Conservation (phyloP, 768 basidiomycete genomes). For the Podaxis rugospora region DNA sequence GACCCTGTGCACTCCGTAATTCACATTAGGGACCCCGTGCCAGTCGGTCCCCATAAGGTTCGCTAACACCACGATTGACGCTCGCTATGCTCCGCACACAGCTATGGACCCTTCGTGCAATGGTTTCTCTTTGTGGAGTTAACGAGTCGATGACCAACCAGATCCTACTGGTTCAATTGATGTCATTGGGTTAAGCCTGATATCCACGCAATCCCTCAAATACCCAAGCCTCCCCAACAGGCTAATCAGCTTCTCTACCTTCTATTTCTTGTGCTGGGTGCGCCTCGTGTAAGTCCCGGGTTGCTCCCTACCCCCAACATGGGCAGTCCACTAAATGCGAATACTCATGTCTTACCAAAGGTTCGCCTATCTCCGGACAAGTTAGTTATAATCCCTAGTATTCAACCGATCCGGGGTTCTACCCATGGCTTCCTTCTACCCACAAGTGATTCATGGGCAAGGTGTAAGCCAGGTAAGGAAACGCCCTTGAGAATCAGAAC, state of each 20-base stretch:
- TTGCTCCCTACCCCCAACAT: background rate
- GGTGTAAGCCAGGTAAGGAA: conserved; percentile 38
- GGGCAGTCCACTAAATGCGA: background rate
- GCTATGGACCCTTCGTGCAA: background rate
- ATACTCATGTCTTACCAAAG: background rate
- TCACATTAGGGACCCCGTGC: background rate
- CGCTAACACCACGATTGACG: background rate
- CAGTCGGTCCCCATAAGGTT: background rate
- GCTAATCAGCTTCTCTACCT: background rate
- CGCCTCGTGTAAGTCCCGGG: background rate
- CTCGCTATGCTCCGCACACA: background rate
- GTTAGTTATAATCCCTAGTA: background rate
- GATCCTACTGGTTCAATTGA: background rate
- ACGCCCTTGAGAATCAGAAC: background rate
- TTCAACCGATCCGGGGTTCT: background rate
- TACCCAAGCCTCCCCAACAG: background rate
- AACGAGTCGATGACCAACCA: background rate
- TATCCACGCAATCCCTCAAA: background rate
- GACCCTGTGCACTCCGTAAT: conserved; percentile 1
- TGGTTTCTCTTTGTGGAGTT: background rate
- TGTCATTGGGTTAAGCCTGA: background rate
- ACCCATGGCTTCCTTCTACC: conserved; percentile 40
- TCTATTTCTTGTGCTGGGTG: background rate
- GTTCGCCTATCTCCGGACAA: background rate
- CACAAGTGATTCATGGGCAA: conserved; percentile 41